These are phyloP conservation scores for Lippia alba DNA, from an alignment of 305 asterid genomes.

Conservation along the genomic window DNA sequence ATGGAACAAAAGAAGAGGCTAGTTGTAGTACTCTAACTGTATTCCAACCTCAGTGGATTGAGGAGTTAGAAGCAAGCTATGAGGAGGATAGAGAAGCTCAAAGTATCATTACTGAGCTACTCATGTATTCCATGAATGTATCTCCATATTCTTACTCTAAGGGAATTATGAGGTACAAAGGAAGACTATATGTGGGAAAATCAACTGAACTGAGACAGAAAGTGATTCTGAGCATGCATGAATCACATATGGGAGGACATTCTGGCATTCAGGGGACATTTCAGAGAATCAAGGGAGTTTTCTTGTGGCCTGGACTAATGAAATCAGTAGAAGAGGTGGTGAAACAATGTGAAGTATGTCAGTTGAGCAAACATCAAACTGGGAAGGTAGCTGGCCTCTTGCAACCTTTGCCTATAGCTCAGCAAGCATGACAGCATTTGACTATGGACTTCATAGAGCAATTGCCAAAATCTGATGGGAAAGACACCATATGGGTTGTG, in stretches of 20 bases:
- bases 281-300: neutral
- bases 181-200: neutral
- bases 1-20: too few species aligned
- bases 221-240: neutral
- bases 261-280: neutral
- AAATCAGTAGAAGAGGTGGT: neutral
- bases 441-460: constrained; percentile 23
- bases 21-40: neutral
- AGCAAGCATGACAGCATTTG: neutral
- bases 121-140: too few species aligned
- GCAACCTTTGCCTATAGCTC: neutral
- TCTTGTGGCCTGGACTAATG: neutral
- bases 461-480: neutral
- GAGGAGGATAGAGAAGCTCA: too few species aligned
- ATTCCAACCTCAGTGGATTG: neutral
- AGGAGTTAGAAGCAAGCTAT: neutral
- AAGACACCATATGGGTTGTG: too few species aligned
- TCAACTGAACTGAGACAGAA: neutral
- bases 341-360: too few species aligned
- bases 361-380: too few species aligned
- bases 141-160: too few species aligned
- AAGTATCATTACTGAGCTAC: too few species aligned
- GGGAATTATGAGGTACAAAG: neutral
- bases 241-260: neutral
- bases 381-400: neutral